Evolutionary conservation across 345 rosid genomes (phyloP), one percentile per base, ranked within the genome.

Genomic region (Clausena lansium): DNA sequence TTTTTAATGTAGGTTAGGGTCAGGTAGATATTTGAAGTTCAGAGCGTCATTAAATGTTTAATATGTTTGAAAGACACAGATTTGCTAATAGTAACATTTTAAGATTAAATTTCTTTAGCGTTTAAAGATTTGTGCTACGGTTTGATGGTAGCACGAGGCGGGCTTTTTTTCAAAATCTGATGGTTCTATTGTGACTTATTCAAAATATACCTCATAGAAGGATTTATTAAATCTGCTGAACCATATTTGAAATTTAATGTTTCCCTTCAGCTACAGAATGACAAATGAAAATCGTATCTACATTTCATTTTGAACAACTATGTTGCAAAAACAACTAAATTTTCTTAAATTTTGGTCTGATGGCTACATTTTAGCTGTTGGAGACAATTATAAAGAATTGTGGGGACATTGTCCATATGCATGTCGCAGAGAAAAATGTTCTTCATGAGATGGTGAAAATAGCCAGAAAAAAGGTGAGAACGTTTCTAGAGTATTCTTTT

Each of bases 331-430:
- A 27, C 57, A 60, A 62, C 32, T 79, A 71, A 78, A 25, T 50
- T 67, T 58, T 70, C 74, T 75, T 73, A 74, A 67, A 22, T 76
- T 79, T 84, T 67, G 28, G n/a, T 81, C 39, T 71, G 75, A 52
- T 70, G 81, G 71, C 73, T 76, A 24, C 71, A 59, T 80, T 81
- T 57, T 80, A 97, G 99, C 88, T 97, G 55, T 89, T 97, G 88
- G 99, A 97, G 92, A 97, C 99, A 30, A 87, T 97, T 65, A 83
- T 94, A 82, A 97, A 97, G 91, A 97, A 97, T 78, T 97, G 99
- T 80, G 98, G 98, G 80, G 98, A 97, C 84, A 89, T 97, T 84
- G 98, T 97, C 62, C 98, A 94, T 85, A 94, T 97, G 99, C 97
- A 94, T 82, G 98, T 94, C n/a, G 99, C 98, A 60, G 98, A 97